Evolutionary conservation across 306 rosid species (phyloP), one percentile per base, ranked within the genome.

Genomic region (Castanea mollissima): DNA sequence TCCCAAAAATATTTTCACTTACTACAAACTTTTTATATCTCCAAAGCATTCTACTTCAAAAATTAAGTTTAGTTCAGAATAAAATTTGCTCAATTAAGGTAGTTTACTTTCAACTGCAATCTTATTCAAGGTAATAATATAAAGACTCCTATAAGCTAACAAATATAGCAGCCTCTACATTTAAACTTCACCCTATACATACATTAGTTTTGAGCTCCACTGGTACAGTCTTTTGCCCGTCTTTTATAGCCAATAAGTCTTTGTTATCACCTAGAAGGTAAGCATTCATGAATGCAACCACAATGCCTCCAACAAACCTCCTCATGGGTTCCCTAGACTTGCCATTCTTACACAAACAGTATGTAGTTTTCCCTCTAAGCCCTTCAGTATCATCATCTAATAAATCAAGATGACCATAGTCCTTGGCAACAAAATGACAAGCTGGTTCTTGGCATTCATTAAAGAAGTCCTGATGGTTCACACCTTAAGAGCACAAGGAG

Each of bases 241-340:
- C 90, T 81, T 73, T 80, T 20, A 92, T 69, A 32, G 89, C 92
- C 73, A 78, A 44, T 5, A 94, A 85, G 34, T 83, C 87, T 15
- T 73, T 71, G 11, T 31, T 4, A 75, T 91, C 93, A 74, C 81
- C 92, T 34, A 64, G 81, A 54, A 91, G 75, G 76, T 84, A 84
- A 79, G 91, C 95, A 76, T 86, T 90, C 86, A 94, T 55, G 89
- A 94, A 94, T 3, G 97, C 97, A 72, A 94, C 91, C 8, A 86
- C 76, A 79, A 76, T 75, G 41, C 99, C 99, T 32, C 95, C 95
- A 79, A 90, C 94, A 87, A 94, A 92, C 68, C 27, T 87, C 82
- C 99, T 91, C 99, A 94, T 94, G n/a, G 92, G 92, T 54, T 86
- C 89, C 74, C 97, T 88, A 8, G 95, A 86, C 57, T 85, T 81